Evolutionary conservation across 1,284 basidiomycete genomes (phyloP), one percentile per base, ranked within the genome.

Genomic region (Cutaneotrichosporon arboriforme): DNA sequence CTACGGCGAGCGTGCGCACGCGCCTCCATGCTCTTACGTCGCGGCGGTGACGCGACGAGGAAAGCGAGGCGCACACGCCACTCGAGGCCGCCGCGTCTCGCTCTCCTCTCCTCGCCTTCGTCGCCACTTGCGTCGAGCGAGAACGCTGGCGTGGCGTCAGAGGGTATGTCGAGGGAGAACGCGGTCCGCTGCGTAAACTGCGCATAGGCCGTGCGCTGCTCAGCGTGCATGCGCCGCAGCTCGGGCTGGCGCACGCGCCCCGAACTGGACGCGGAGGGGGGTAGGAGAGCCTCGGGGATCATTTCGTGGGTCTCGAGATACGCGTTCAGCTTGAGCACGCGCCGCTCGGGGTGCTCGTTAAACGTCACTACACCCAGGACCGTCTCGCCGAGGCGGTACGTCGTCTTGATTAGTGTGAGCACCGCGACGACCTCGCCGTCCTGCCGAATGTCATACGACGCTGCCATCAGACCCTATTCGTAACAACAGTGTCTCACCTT

Each of bases 361-460:
- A 94, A 73, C 64, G 88, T 85, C n/a, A 96, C 84, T 0, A 90
- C 84, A 4, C 90, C 91, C 34, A 85, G 75, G 23, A 94, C 83
- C 0, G 89, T 91, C 76, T 96, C 92, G 4, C 91, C 91, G 0
- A 94, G 81, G 20, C 92, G 77, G 72, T 89, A 94, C 1, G 87
- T 86, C 37, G 85, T 85, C 76, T 94, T 96, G 38, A 87, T 83
- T 59, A 96, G 87, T 0, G 90, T 93, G n/a, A 96, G 75, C 23
- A 88, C 84, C 1, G 91, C 90, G 49, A 94, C 89, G 40, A 84
- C 83, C 46, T 87, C 81, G 0, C 87, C 89, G 45, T 92, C 88
- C 76, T 94, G 92, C 66, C 84, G 86, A 55, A 96, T 90, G 74
- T 96, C 91, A 74, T 89, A 94, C 0, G 90, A 91, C 33, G 86